Conservation (phyloP, 371 early-diverging fungal species). For the Lichtheimia ramosa region DNA sequence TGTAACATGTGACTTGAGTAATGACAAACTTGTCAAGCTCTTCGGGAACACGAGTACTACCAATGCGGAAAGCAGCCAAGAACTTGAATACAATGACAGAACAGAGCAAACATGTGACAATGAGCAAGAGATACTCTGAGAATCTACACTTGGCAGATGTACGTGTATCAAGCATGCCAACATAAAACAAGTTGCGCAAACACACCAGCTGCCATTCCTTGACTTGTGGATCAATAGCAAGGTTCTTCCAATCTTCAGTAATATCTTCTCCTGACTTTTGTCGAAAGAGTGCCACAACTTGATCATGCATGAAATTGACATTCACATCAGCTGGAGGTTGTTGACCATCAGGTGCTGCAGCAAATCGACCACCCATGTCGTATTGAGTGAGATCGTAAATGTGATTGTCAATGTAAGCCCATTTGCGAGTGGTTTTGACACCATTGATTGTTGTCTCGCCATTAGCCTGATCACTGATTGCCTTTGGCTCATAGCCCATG, state of each 20-base stretch:
- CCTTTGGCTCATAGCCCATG: conserved; percentile 39
- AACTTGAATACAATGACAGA: conserved; percentile 89
- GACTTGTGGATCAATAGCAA: conserved; percentile 28
- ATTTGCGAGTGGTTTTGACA: conserved; percentile 33
- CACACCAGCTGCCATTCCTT: conserved; percentile 55
- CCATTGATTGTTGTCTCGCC: conserved; percentile 26
- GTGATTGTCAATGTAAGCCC: conserved; percentile 60
- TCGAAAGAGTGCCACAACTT: conserved; percentile 62
- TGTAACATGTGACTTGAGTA: conserved; percentile 93
- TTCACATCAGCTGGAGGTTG: conserved; percentile 51
- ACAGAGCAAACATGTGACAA: conserved; percentile 73
- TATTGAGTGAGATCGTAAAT: conserved; percentile 68
- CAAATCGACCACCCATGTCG: conserved; percentile 41
- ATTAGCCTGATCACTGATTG: conserved; percentile 32
- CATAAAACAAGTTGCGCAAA: conserved; percentile 81
- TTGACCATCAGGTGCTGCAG: conserved; percentile 33
- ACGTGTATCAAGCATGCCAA: conserved; percentile 87
- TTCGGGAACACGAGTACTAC: conserved; percentile 74
- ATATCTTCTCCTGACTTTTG: conserved; percentile 68
- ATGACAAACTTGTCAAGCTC: conserved; percentile 91
- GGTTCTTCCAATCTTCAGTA: conserved; percentile 52
- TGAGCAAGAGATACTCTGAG: conserved; percentile 82
- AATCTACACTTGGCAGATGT: conserved; percentile 82
- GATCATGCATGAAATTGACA: conserved; percentile 47
- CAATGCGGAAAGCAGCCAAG: conserved; percentile 87